These are phyloP conservation scores for Eucalyptus decipiens DNA, from an alignment of 345 rosid genomes.

Conservation along the genomic window DNA sequence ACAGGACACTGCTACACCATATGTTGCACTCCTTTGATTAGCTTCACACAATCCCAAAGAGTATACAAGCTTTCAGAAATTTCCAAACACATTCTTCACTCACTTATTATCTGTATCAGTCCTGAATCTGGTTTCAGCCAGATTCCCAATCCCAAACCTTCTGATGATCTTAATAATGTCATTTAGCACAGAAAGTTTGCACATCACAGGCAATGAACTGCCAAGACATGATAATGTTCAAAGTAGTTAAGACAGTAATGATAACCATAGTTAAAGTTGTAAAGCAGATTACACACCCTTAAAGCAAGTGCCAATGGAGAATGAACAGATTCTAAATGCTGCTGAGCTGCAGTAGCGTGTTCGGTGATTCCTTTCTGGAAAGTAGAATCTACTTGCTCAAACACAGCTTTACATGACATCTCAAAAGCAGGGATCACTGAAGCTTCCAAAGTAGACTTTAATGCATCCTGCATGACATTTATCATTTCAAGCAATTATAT, in stretches of 20 bases:
- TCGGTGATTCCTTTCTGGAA: slow-evolving; percentile 75
- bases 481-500: not conserved
- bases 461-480: slow-evolving; percentile 38
- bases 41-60: not conserved
- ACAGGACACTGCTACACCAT: not conserved
- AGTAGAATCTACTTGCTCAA: slow-evolving; percentile 77
- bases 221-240: not conserved
- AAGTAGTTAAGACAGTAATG: not conserved
- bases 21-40: not conserved
- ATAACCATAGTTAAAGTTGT: not conserved
- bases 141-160: not conserved
- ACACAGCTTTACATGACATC: slow-evolving; percentile 81
- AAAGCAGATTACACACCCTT: slow-evolving; percentile 31
- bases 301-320: slow-evolving; percentile 64
- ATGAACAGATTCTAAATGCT: slow-evolving; percentile 56
- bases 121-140: not conserved
- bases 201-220: not conserved
- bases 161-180: not conserved
- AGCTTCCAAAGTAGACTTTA: slow-evolving; percentile 61
- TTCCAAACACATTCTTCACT: not conserved
- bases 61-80: not conserved
- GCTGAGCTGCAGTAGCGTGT: slow-evolving; percentile 67
- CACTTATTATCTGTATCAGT: not conserved
- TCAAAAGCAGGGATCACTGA: slow-evolving; percentile 87
- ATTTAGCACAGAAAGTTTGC: not conserved